A percentile compares a stretch with the other conserved stretches of the same genome.
phyloP scores from a whole-genome alignment of 179 eudicot genomes.

The Camellia oleifera region DNA sequence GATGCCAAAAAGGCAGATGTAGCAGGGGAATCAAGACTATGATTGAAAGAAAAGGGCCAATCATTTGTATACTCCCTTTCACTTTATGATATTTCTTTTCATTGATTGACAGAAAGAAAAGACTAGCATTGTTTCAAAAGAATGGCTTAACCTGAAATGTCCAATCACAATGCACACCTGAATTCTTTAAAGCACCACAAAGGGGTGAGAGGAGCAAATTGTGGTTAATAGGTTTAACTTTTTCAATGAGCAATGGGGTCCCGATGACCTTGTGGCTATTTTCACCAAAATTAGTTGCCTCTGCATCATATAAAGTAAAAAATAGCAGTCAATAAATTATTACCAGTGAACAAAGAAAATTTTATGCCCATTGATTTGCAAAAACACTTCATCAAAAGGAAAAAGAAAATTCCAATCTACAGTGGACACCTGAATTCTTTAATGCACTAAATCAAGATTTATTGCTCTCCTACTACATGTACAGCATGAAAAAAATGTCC shows the following conservation, averaged over 20 bases:
- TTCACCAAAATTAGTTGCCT: conserved; percentile 10
- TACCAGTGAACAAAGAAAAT: background rate
- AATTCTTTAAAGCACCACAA: background rate
- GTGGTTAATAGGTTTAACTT: background rate
- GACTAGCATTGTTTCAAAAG: background rate
- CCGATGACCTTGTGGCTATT: conserved; percentile 8
- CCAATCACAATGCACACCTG: conserved; percentile 17
- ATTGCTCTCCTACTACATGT: background rate
- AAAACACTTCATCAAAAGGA: background rate
- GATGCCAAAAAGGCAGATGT: background rate
- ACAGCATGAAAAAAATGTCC: background rate
- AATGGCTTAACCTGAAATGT: background rate
- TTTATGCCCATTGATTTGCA: background rate
- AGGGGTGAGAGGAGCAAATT: conserved; percentile 17
- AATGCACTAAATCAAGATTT: conserved; percentile 8
- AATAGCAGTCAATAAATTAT: background rate
- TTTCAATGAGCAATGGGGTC: conserved; percentile 4
- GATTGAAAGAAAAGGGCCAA: background rate
- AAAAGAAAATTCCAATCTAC: background rate
- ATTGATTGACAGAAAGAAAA: background rate
- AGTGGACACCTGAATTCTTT: conserved; percentile 35
- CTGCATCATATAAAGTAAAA: conserved; percentile 4
- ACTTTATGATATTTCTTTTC: background rate
- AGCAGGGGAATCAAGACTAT: background rate
- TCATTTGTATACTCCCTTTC: background rate